These are phyloP conservation scores for Lycium barbarum DNA, from an alignment of 257 asterid species.

Conservation along the genomic window DNA sequence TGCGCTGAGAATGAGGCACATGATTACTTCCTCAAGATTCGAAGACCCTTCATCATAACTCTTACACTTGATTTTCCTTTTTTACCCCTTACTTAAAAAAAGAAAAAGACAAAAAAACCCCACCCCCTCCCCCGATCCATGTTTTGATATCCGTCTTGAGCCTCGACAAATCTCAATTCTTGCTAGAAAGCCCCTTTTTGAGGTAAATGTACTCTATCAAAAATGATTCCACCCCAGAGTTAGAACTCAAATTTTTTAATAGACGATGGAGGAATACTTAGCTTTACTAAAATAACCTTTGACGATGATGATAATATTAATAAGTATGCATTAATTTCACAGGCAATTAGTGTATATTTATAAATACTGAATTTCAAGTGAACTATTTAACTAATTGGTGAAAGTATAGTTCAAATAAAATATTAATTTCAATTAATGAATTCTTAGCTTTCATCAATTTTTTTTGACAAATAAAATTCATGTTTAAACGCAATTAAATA, in stretches of 20 bases:
- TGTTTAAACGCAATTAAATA: no score
- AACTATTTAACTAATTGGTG: no score
- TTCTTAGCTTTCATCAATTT: no score
- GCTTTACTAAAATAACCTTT: fast-evolving
- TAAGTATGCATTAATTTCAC: no score
- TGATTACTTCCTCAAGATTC: conserved; percentile 32
- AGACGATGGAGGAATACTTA: background rate
- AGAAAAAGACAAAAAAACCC: no score
- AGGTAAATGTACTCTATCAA: background rate
- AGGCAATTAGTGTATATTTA: no score
- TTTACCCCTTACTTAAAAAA: background rate
- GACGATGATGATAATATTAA: no score
- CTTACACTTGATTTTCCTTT: background rate
- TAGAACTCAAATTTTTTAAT: background rate
- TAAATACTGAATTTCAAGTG: no score
- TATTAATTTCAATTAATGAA: no score
- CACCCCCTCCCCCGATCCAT: no score
- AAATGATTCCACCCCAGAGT: background rate
- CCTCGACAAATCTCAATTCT: background rate
- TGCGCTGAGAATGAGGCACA: conserved; percentile 41
- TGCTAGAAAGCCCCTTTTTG: background rate
- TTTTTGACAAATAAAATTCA: no score
- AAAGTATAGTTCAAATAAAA: no score
- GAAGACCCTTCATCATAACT: background rate
- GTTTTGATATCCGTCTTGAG: background rate